These are phyloP conservation scores for Geotrichum macrosporum DNA, from an alignment of 1,139 yeast genomes.

Conservation along the genomic window DNA sequence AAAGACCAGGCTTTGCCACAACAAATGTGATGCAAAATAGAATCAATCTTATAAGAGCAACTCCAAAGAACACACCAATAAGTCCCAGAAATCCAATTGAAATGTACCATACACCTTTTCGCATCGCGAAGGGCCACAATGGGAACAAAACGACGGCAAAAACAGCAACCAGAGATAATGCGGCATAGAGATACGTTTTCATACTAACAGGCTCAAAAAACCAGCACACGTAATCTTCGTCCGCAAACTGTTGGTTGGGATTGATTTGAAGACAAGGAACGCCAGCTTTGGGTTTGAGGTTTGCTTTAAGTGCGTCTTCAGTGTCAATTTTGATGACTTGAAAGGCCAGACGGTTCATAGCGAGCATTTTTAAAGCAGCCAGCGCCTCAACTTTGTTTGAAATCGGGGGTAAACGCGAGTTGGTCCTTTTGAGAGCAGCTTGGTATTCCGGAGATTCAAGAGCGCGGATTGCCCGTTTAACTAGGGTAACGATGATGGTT, in stretches of 20 bases:
- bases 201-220: slow-evolving; percentile 74
- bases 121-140: slow-evolving; percentile 89
- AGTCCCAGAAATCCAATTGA: slow-evolving; percentile 74
- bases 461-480: slow-evolving; percentile 76
- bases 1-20: slow-evolving; percentile 64
- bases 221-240: slow-evolving; percentile 88
- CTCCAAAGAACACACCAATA: slow-evolving; percentile 66
- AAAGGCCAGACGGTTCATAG: slow-evolving; percentile 67
- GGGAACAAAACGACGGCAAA: slow-evolving; percentile 86
- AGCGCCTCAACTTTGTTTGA: slow-evolving; percentile 53
- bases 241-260: slow-evolving; percentile 64
- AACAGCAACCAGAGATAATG: slow-evolving; percentile 60
- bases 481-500: slow-evolving; percentile 22
- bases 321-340: slow-evolving; percentile 61
- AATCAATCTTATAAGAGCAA: slow-evolving; percentile 76
- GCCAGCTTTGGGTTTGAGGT: slow-evolving; percentile 64
- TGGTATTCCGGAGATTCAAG: slow-evolving; percentile 69
- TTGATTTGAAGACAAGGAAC: slow-evolving; percentile 66
- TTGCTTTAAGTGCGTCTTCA: slow-evolving; percentile 60
- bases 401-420: slow-evolving; percentile 58
- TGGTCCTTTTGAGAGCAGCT: slow-evolving; percentile 47
- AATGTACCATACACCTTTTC: slow-evolving; percentile 85
- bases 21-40: slow-evolving; percentile 61
- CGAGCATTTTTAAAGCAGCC: slow-evolving; percentile 59
- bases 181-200: slow-evolving; percentile 56